A percentile compares a stretch with the other conserved stretches of the same genome.
Conservation (phyloP, 2,329 filamentous ascomycete species). For the Trichoderma koningii region DNA sequence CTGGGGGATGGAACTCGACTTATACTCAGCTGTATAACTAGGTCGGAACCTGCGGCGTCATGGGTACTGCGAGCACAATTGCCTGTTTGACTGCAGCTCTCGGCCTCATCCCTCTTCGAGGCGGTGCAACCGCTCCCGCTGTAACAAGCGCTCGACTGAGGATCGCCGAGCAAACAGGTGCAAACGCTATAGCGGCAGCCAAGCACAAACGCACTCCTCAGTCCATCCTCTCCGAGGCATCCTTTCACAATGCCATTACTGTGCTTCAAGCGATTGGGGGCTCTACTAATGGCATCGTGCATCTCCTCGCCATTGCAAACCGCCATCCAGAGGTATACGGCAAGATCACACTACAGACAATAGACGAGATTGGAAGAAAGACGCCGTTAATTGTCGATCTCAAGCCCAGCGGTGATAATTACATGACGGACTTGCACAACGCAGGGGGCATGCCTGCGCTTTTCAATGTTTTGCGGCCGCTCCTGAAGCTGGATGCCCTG, state of each 20-base stretch:
- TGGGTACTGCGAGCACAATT: conserved; percentile 93
- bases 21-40: conserved; percentile 29
- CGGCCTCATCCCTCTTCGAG: conserved; percentile 71
- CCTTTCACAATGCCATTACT: conserved; percentile 82
- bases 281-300: conserved; percentile 81
- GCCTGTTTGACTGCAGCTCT: conserved; percentile 80
- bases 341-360: conserved; percentile 69
- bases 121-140: conserved; percentile 76
- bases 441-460: conserved; percentile 77
- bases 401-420: conserved; percentile 82
- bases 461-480: conserved; percentile 72
- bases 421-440: conserved; percentile 89
- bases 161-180: conserved; percentile 73
- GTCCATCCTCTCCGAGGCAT: conserved; percentile 69
- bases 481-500: conserved; percentile 74
- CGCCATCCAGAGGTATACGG: conserved; percentile 67
- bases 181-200: conserved; percentile 67
- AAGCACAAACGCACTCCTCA: conserved; percentile 68
- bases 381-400: conserved; percentile 83
- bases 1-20: background rate
- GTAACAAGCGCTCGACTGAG: conserved; percentile 77
- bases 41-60: conserved; percentile 82
- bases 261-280: conserved; percentile 85
- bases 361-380: conserved; percentile 75
- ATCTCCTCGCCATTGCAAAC: conserved; percentile 81